phyloP scores from a whole-genome alignment of 768 basidiomycete genomes.

The Termitomyces sp. region DNA sequence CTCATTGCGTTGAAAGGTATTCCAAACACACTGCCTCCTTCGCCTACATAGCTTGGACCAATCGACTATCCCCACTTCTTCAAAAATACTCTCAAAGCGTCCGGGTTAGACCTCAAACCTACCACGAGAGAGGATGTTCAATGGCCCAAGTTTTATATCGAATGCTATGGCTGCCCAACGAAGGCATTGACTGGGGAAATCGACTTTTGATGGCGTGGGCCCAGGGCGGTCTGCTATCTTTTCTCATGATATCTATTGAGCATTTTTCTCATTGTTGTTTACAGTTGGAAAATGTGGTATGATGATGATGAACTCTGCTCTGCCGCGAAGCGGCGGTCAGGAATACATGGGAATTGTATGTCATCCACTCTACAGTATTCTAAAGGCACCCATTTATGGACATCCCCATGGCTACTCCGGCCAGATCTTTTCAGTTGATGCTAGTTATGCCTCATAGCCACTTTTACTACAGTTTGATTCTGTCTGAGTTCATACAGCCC shows the following conservation, averaged over 20 bases:
- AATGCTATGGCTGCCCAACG: background rate
- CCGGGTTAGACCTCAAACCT: conserved; percentile 2
- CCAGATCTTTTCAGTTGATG: no score
- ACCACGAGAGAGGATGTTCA: background rate
- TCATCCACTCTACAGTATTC: no score
- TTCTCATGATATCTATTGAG: background rate
- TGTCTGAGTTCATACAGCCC: no score
- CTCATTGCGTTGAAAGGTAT: background rate
- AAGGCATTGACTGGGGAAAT: background rate
- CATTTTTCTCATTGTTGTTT: background rate
- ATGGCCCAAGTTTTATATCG: background rate
- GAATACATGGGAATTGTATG: no score
- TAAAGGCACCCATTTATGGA: no score
- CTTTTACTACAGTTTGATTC: no score
- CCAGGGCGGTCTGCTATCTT: background rate
- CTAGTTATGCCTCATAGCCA: no score
- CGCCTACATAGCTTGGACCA: background rate
- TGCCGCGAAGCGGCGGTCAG: no score
- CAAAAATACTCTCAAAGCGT: background rate
- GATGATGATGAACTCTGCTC: no score
- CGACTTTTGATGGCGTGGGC: conserved; percentile 7
- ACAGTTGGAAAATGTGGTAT: no score
- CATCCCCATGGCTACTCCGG: no score
- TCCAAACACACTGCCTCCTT: background rate
- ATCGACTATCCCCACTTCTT: background rate